Evolutionary conservation across 331 rosid species (phyloP), one percentile per base, ranked within the genome.

Genomic region (Dryas integrifolia): DNA sequence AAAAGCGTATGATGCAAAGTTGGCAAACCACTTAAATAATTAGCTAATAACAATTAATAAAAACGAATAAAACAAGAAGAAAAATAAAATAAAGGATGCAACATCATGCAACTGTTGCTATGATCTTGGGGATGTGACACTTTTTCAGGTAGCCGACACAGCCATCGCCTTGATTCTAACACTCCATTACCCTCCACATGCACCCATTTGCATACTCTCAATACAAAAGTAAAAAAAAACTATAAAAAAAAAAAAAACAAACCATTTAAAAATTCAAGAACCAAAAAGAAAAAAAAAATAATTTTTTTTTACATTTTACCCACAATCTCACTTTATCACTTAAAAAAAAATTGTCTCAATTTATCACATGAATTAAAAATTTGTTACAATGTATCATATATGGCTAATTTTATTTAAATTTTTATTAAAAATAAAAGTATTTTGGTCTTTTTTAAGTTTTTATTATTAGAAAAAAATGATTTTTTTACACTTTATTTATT

Each of bases 141-240:
- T 35, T 82, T 82, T 82, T 58, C 45, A 50, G 64, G 77, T 67
- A 74, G 75, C 86, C 72, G 76, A 78, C 86, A 75, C 76, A 10
- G 35, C 75, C 78, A 67, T 53, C 9, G 16, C 83, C 77, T 70
- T 70, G 77, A 39, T 70, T 65, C 69, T 50, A 50, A 38, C 75
- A 30, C 35, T 57, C 72, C 46, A 30, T 49, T 24, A 9, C 68
- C 39, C 43, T 57, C 77, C 82, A 78, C 86, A 78, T 82, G 83
- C 86, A 11, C 44, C 72, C 79, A 74, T 73, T 69, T 73, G 73
- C 76, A 14, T 43, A 16, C 21, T 9, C 55, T 4, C 2, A 6
- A 9, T 9, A 55, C 59, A 46, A 58, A 21, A 65, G 63, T 39
- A 4, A 43, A 43, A 43, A 15, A 43, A 39, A 1, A 30, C 2